Percentiles rank a stretch among this genome's conserved stretches.
Conservation (phyloP, 208 protist genomes). For the Wallacemonas sp. region DNA sequence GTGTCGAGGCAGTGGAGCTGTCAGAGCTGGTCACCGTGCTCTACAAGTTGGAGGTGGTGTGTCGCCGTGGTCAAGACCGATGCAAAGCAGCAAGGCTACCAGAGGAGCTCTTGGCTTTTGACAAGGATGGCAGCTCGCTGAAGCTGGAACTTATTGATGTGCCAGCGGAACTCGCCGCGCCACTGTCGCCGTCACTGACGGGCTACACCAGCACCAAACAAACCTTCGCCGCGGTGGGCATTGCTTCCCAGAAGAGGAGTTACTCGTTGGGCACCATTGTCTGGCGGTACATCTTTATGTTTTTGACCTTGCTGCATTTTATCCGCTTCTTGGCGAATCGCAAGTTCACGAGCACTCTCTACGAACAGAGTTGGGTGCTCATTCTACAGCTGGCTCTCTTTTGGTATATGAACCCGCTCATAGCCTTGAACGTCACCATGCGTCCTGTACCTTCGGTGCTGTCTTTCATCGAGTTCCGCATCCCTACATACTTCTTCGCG, state of each 20-base stretch:
- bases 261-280: conserved; percentile 62
- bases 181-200: conserved; percentile 4
- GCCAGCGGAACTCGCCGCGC: background rate
- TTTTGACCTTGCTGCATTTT: conserved; percentile 61
- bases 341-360: conserved; percentile 64
- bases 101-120: conserved; percentile 22
- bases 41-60: conserved; percentile 4
- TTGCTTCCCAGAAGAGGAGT: conserved; percentile 50
- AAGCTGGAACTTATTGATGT: background rate
- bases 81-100: conserved; percentile 32
- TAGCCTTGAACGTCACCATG: conserved; percentile 35
- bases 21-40: background rate
- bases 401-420: conserved; percentile 82
- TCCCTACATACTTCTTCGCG: conserved; percentile 77
- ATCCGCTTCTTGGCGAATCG: conserved; percentile 67
- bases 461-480: conserved; percentile 73
- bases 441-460: conserved; percentile 45
- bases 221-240: conserved; percentile 38
- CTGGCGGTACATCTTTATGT: conserved; percentile 70
- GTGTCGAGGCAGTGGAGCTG: background rate
- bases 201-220: background rate
- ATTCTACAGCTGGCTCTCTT: conserved; percentile 60
- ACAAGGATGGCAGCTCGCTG: background rate
- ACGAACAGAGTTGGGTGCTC: conserved; percentile 80
- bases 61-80: background rate